A percentile compares a stretch with the other conserved stretches of the same genome.
Conservation (phyloP, 331 rosid species). For the Erythrophleum ivorense region DNA sequence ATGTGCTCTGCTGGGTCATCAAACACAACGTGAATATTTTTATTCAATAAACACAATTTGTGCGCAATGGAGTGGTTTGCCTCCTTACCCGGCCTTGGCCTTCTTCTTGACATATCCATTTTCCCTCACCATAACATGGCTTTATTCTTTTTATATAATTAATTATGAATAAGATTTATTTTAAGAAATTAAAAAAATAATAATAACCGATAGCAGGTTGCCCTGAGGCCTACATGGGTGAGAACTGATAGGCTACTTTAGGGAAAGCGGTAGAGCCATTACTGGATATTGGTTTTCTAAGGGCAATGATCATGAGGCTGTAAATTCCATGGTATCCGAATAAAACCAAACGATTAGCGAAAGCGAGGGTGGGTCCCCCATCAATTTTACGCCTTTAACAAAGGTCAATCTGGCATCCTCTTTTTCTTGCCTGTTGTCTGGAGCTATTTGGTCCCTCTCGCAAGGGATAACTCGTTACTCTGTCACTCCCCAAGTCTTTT, state of each 20-base stretch:
- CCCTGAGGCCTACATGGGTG: slow-evolving; percentile 38
- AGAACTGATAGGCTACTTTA: slow-evolving; percentile 31
- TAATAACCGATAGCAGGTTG: background rate
- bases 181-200: background rate
- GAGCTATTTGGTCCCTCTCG: background rate
- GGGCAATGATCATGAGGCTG: slow-evolving; percentile 2
- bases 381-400: slow-evolving; percentile 35
- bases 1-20: too few species aligned
- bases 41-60: too few species aligned
- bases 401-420: background rate
- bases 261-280: slow-evolving; percentile 36
- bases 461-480: background rate
- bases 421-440: background rate
- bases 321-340: slow-evolving; percentile 22
- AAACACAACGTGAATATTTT: too few species aligned
- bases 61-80: too few species aligned
- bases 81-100: too few species aligned
- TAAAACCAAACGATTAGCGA: slow-evolving; percentile 21
- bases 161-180: too few species aligned
- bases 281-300: slow-evolving; percentile 15
- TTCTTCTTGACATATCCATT: too few species aligned
- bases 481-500: background rate
- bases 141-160: too few species aligned
- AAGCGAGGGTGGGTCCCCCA: slow-evolving; percentile 38
- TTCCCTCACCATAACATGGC: too few species aligned